Base-by-base conservation (phyloP, 805 yeast species). In the Candida rishiriensis region DNA sequence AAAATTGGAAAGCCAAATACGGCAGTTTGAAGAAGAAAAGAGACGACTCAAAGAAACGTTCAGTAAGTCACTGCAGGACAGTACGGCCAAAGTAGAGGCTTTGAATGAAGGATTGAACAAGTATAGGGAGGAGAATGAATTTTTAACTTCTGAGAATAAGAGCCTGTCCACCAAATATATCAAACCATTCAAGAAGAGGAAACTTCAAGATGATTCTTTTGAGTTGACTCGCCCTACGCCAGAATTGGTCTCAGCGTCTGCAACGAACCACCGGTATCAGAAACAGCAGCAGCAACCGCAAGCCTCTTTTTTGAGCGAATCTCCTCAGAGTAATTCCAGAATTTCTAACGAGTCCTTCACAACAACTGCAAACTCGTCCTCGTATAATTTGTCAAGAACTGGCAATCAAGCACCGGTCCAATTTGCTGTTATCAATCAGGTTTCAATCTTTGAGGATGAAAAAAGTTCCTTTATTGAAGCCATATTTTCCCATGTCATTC, bases 71-170 rank as follows among this genome's bases (percentile, higher is more conserved):
- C 28, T 65, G 17, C 40, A 47, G 9, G 60, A 57, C 8, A 56
- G 57, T 29, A 51, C 56, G 8, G 10, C 43, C 1, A 57, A 53
- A 41, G 48, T 65, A n/a, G 42, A 43, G 12, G 50, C 59, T 10
- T 49, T 63, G 35, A 49, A 41, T 32, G 64, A 67, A 7, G 65
- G 67, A 38, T 55, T 79, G 7, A 70, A 64, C 43, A 67, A 68
- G 40, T 59, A 76, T 31, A 76, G 75, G 49, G 78, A 76, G 42
- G 85, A 81, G 51, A 76, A 75, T 55, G 69, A 73, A 60, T 82
- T 83, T 51, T 59, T 79, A 34, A 60, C 64, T 11, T 70, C 75
- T 32, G 84, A 79, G 49, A 61, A 72, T 41, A 70, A 67, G 47
- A 72, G 52, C 12, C 41, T 64, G 36, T 48, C 52, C 12, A 42